These are phyloP conservation scores for Mycena olivaceomarginata DNA, from an alignment of 768 basidiomycete genomes.

Conservation along the genomic window DNA sequence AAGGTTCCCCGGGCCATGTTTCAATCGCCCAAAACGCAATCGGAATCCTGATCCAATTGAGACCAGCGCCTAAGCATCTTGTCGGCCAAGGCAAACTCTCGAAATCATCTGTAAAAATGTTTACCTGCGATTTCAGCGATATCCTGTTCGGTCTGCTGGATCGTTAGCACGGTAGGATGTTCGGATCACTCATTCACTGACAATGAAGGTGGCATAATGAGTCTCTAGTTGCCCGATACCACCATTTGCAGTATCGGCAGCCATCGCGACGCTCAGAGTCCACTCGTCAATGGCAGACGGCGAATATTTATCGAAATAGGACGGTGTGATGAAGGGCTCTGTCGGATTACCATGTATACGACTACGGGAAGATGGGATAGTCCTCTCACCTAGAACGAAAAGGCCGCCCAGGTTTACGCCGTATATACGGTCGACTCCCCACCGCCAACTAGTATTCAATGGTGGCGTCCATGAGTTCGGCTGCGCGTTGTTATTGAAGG, in stretches of 20 bases:
- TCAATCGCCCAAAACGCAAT: conserved; percentile 93
- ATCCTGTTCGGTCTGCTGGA: conserved; percentile 85
- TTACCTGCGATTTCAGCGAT: conserved; percentile 87
- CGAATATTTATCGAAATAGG: conserved; percentile 77
- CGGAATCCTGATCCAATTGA: conserved; percentile 90
- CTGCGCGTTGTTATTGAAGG: conserved; percentile 81
- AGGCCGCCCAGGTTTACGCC: conserved; percentile 86
- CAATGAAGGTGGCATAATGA: conserved; percentile 91
- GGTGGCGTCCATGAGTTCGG: conserved; percentile 86
- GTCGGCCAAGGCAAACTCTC: not conserved
- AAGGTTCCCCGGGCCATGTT: conserved; percentile 85
- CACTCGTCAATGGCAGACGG: conserved; percentile 75
- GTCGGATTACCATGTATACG: not conserved
- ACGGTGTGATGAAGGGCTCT: conserved; percentile 82
- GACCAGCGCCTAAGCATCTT: conserved; percentile 71
- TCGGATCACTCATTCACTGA: conserved; percentile 58
- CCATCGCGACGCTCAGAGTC: conserved; percentile 80
- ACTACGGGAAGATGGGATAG: not conserved
- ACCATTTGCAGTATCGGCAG: conserved; percentile 77
- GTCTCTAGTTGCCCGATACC: conserved; percentile 80
- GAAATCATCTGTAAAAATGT: not conserved
- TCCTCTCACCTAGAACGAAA: conserved; percentile 64
- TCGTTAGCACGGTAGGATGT: not conserved
- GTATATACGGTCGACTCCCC: conserved; percentile 73
- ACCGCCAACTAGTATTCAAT: conserved; percentile 81